phyloP scores from a whole-genome alignment of 1,284 basidiomycete species.

The Naganishia cerealis region DNA sequence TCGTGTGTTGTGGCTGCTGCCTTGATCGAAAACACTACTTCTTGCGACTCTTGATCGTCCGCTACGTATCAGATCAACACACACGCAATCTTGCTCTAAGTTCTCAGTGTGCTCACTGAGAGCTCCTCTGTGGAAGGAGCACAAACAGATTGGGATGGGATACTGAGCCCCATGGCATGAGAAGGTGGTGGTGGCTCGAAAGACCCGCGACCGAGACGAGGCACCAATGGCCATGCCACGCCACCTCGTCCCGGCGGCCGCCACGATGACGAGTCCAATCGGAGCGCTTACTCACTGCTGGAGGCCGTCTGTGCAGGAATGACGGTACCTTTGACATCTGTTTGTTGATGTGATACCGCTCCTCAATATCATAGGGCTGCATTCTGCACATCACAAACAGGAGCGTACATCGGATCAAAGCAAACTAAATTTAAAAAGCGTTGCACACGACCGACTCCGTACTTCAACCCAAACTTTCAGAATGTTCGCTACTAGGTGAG shows the following conservation, averaged over 20 bases:
- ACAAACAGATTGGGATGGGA: too few relatives aligned
- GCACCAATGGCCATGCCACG: too few relatives aligned
- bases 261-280: conserved; percentile 26
- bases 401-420: not conserved
- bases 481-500: conserved; percentile 54
- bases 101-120: too few relatives aligned
- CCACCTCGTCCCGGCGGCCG: not conserved
- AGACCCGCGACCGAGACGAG: conserved; percentile 10
- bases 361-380: not conserved
- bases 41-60: too few relatives aligned
- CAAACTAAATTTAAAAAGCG: not conserved
- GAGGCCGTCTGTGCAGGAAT: too few relatives aligned
- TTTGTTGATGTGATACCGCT: not conserved
- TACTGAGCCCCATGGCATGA: too few relatives aligned
- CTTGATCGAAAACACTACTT: too few relatives aligned
- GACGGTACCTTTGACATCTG: not conserved
- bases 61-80: too few relatives aligned
- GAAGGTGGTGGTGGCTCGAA: too few relatives aligned
- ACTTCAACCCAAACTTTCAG: not conserved
- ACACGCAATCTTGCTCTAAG: too few relatives aligned
- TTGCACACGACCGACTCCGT: not conserved
- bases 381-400: not conserved
- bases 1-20: too few relatives aligned
- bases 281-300: conserved; percentile 25
- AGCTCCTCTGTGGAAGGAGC: too few relatives aligned